Evolutionary conservation across 2,329 filamentous ascomycete species (phyloP), one percentile per base, ranked within the genome.

Genomic region (Botrytis fragariae): DNA sequence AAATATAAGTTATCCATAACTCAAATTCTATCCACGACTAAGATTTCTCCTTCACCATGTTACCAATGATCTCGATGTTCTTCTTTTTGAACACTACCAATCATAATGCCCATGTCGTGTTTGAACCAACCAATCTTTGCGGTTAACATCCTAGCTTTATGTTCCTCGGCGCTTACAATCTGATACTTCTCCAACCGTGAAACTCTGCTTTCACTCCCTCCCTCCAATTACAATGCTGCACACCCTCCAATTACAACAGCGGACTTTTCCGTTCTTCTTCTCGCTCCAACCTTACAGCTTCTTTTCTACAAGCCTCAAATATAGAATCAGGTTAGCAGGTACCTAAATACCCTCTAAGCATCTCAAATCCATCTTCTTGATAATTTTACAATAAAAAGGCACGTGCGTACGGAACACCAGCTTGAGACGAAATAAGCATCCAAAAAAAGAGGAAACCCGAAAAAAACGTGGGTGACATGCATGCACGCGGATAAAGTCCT

Each of bases 391-490:
- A 45, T 9, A 45, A 14, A 45, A 44, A 29, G 22, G 44, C n/a
- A 20, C 39, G 61, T 64, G 44, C 61, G 61, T 44, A n/a, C 60
- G 8, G 18, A 20, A 10, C 39, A 64, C 44, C 18, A 45, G 18
- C 44, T 45, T 45, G 44, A 45, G 44, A 45, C 44, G 39, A 64
- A 64, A 64, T 64, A 45, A 64, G 61, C 39, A 45, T 20, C 14
- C 39, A 12, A 16, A 18, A 44, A 42, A 45, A 45, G 44, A 20
- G 44, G 44, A 45, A 45, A 45, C 44, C 44, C 44, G 44, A 39
- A 20, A n/a, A 62, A 64, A 64, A 64, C 61, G 61, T 64, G 61
- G 8, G n/a, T 45, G 39, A 45, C n/a, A 64, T 45, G 39, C 39
- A 64, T 64, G n/a, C n/a, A 64, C 16, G 22, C 29, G 10, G 20